Conservation (phyloP, 2,329 filamentous ascomycete genomes). For the Penicillium sp. region DNA sequence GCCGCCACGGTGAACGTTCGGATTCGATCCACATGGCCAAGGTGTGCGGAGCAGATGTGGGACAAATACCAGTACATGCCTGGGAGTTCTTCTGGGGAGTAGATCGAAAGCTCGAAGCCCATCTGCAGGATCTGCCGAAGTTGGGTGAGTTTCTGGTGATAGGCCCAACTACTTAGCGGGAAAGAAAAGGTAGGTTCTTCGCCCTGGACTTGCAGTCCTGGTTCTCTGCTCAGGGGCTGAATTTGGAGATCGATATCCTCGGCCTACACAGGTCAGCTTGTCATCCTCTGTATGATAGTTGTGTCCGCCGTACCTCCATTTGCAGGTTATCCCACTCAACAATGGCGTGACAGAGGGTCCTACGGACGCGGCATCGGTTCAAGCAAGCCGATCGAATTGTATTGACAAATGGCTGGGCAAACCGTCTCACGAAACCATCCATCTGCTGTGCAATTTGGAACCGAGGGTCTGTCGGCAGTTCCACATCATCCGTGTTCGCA, state of each 20-base stretch:
- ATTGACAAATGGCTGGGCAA: conserved; percentile 72
- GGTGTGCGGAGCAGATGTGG: conserved; percentile 66
- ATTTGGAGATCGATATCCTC: conserved; percentile 72
- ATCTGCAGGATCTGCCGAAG: conserved; percentile 87
- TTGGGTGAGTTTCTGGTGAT: conserved; percentile 82
- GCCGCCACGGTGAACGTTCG: conserved; percentile 58
- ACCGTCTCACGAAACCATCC: conserved; percentile 62
- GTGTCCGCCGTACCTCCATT: conserved; percentile 57
- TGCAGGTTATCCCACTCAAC: conserved; percentile 82
- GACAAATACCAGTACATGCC: conserved; percentile 91
- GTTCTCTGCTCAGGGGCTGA: conserved; percentile 60
- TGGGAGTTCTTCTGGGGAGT: conserved; percentile 77
- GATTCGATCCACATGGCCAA: conserved; percentile 71
- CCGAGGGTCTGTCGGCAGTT: conserved; percentile 69
- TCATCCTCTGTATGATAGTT: conserved; percentile 4
- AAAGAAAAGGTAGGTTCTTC: conserved; percentile 62
- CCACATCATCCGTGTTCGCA: conserved; percentile 71
- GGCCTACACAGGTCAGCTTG: conserved; percentile 32
- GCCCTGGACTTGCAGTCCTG: conserved; percentile 55
- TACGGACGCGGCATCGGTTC: conserved; percentile 84
- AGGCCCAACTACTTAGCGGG: conserved; percentile 82
- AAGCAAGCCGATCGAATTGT: conserved; percentile 81
- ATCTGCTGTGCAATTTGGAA: conserved; percentile 71
- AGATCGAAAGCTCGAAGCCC: conserved; percentile 90
- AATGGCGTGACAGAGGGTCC: conserved; percentile 81